Evolutionary conservation across 768 basidiomycete genomes (phyloP).

Genomic region (Mycena vitilis): DNA sequence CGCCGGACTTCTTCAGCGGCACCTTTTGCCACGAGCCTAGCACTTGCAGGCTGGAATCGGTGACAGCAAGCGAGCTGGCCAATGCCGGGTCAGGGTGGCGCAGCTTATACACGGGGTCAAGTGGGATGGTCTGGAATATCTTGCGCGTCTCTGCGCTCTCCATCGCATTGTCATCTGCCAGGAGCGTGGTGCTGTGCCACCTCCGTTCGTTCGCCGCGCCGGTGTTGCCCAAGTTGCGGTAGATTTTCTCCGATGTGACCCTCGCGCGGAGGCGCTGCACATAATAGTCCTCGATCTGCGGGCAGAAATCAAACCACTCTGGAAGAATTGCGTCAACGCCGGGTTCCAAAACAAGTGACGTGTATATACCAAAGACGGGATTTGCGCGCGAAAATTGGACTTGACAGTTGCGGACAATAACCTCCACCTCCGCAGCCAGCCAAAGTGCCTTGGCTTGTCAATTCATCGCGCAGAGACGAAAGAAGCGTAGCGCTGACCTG

Average conservation of each 20-base stretch:
- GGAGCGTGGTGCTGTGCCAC: slow-evolving; percentile 34
- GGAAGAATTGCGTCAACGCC: background rate
- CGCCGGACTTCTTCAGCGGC: slow-evolving; percentile 33
- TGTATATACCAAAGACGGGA: slow-evolving; percentile 25
- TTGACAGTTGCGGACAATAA: slow-evolving; percentile 40
- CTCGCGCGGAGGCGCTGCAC: slow-evolving; percentile 42
- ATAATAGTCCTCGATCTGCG: slow-evolving; percentile 28
- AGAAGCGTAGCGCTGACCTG: background rate
- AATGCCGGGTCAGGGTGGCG: slow-evolving; percentile 46
- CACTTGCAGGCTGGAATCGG: slow-evolving; percentile 43
- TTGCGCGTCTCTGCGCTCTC: slow-evolving; percentile 5
- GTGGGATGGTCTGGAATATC: slow-evolving; percentile 15
- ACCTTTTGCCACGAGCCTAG: slow-evolving; percentile 53
- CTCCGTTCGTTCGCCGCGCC: slow-evolving; percentile 45
- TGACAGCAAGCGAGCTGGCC: slow-evolving; percentile 37
- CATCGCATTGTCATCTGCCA: slow-evolving; percentile 22
- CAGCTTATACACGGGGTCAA: slow-evolving; percentile 30
- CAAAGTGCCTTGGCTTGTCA: slow-evolving; percentile 41
- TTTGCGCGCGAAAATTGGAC: slow-evolving; percentile 23
- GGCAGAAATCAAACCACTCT: slow-evolving; percentile 21
- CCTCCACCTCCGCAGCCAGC: slow-evolving; percentile 44
- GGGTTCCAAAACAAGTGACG: slow-evolving; percentile 15
- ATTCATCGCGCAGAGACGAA: background rate
- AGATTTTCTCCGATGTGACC: slow-evolving; percentile 38
- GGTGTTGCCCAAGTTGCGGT: slow-evolving; percentile 49